These are phyloP conservation scores for Spizellomyces punctatus DNA, from an alignment of 192 early-diverging fungal species.

Conservation along the genomic window DNA sequence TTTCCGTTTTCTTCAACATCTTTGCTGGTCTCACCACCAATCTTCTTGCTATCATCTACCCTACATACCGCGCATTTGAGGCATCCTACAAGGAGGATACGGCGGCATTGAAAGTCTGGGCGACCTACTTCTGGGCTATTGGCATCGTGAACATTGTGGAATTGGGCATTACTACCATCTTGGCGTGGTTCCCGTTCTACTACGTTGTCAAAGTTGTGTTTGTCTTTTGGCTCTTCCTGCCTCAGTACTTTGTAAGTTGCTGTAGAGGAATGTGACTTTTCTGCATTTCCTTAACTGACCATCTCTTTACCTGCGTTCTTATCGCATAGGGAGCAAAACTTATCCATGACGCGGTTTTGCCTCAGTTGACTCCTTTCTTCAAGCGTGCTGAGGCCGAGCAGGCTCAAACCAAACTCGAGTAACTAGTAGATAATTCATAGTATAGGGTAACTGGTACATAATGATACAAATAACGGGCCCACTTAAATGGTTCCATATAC, in stretches of 20 bases:
- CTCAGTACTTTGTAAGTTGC: slow-evolving; percentile 37
- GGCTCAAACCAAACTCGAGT: neutral
- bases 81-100: slow-evolving; percentile 37
- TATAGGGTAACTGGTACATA: too few species aligned
- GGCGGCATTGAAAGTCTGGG: slow-evolving; percentile 37
- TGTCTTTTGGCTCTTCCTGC: slow-evolving; percentile 38
- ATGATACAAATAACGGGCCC: too few species aligned
- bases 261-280: neutral
- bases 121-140: slow-evolving; percentile 42
- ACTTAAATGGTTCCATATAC: too few species aligned
- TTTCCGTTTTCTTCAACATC: slow-evolving; percentile 52
- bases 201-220: slow-evolving; percentile 42
- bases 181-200: slow-evolving; percentile 44
- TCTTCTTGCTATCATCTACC: slow-evolving; percentile 40
- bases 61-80: slow-evolving; percentile 41
- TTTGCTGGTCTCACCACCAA: slow-evolving; percentile 43
- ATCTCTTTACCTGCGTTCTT: neutral
- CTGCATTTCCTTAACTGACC: neutral
- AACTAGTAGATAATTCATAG: neutral
- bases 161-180: slow-evolving; percentile 23
- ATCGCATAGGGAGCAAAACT: slow-evolving; percentile 38
- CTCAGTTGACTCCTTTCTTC: slow-evolving; percentile 33
- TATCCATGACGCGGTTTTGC: slow-evolving; percentile 34
- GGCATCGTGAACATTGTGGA: slow-evolving; percentile 32
- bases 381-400: slow-evolving; percentile 3